These are phyloP conservation scores for Glycine latifolia DNA, from an alignment of 306 rosid genomes.

Conservation along the genomic window DNA sequence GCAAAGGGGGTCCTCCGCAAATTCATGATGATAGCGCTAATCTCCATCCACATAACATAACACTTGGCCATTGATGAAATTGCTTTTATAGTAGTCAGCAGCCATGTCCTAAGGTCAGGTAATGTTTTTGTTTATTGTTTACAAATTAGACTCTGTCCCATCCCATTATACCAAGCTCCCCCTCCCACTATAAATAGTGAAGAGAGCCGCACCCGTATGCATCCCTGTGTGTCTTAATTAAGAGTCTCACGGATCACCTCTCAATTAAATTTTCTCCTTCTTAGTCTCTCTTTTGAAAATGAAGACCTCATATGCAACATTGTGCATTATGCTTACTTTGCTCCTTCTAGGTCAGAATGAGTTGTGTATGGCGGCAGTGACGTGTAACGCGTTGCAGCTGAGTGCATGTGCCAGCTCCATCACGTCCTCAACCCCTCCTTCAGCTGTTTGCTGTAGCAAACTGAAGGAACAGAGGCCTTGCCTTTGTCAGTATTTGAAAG, in stretches of 20 bases:
- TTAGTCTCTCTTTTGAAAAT: slow-evolving; percentile 29
- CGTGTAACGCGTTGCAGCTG: slow-evolving; percentile 57
- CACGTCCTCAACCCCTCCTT: slow-evolving; percentile 49
- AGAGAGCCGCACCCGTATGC: not conserved
- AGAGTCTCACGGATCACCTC: not conserved
- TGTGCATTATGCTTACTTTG: slow-evolving; percentile 7
- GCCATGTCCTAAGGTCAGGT: slow-evolving; percentile 31
- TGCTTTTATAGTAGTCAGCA: not conserved
- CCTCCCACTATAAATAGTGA: not conserved
- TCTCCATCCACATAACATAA: not conserved
- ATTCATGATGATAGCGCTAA: slow-evolving; percentile 36
- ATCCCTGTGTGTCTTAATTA: not conserved
- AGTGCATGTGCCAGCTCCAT: slow-evolving; percentile 59
- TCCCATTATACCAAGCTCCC: too few relatives aligned
- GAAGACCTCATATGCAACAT: slow-evolving; percentile 40
- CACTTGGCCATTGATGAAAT: not conserved
- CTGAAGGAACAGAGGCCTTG: slow-evolving; percentile 57
- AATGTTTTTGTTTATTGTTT: not conserved
- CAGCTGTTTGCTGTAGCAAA: slow-evolving; percentile 57
- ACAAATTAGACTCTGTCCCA: not conserved
- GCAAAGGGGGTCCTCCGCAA: slow-evolving; percentile 32
- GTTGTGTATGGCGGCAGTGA: slow-evolving; percentile 48
- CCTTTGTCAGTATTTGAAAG: too few relatives aligned
- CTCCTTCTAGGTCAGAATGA: slow-evolving; percentile 23
- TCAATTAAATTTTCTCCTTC: slow-evolving; percentile 11